Evolutionary conservation across 371 early-diverging fungal species (phyloP).

Genomic region (Apophysomyces variabilis): DNA sequence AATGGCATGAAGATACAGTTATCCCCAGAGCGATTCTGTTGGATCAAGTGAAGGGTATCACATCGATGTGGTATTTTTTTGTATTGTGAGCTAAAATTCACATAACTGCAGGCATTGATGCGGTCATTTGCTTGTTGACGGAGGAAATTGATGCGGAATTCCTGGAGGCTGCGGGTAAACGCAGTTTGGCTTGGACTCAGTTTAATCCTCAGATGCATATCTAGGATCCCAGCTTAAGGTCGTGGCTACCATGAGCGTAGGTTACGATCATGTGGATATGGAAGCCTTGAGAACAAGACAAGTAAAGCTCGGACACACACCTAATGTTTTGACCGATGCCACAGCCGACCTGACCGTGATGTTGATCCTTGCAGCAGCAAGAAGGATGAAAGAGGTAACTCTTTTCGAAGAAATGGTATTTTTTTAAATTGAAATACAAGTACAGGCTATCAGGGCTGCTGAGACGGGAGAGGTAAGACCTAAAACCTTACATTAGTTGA

Average conservation of each 20-base stretch:
- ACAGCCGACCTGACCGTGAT: conserved; percentile 83
- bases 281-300: conserved; percentile 49
- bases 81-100: not conserved
- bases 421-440: no score
- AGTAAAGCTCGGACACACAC: conserved; percentile 79
- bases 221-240: conserved; percentile 57
- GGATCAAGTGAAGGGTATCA: conserved; percentile 33
- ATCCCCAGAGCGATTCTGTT: conserved; percentile 37
- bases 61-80: not conserved
- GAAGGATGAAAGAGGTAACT: conserved; percentile 67
- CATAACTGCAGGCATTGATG: conserved; percentile 50
- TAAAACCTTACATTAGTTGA: not conserved
- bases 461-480: conserved; percentile 48
- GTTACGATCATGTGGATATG: conserved; percentile 80
- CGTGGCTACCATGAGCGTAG: conserved; percentile 76
- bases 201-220: conserved; percentile 9
- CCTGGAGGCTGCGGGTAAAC: conserved; percentile 59
- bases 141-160: conserved; percentile 74
- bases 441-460: conserved; percentile 56
- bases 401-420: not conserved
- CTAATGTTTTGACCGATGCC: conserved; percentile 90
- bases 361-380: conserved; percentile 74
- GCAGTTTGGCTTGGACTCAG: not conserved
- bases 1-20: conserved; percentile 36
- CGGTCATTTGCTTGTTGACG: conserved; percentile 67